Evolutionary conservation across 2,329 filamentous ascomycete species (phyloP), one percentile per base, ranked within the genome.

Genomic region (Fusarium luffae): DNA sequence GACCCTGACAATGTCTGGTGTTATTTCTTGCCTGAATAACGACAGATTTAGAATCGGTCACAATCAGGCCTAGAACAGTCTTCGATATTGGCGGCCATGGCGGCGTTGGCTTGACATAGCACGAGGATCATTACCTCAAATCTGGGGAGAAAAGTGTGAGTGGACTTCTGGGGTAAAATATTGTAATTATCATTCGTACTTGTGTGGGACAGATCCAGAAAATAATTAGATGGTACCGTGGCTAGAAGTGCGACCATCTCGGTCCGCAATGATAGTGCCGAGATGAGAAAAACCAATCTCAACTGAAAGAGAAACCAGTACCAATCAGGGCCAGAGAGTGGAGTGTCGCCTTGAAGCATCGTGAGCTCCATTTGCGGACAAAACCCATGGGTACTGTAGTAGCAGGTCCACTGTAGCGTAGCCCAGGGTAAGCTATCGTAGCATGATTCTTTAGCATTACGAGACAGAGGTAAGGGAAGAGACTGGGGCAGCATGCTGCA

Each of bases 131-230:
- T 66, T 66, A 37, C 44, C 59, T 65, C 46, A 49, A 62, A 70
- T 59, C 64, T 56, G 64, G 68, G 68, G 69, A 60, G 59, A 71
- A 70, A 63, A 67, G 70, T 71, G 72, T 66, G 72, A 69, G 72
- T 74, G 72, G 72, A 66, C 59, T 58, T 58, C 55, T 70, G 72
- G 72, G 72, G 70, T 74, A 74, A 68, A 40, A 57, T 41, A 49
- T 48, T 43, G 41, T 47, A 48, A 47, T 47, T 55, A 48, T 50
- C 28, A 50, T 51, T 50, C 37, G 50, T 54, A 27, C 54, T 43
- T 59, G 41, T 59, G 64, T 51, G 65, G 63, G 56, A 73, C 55
- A 62, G 37, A 41, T 54, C 61, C 62, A 66, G 37, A 56, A 48
- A 50, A 23, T 30, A 49, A 60, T 43, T 28, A 41, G 48, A 27